Evolutionary conservation across 2,329 filamentous ascomycete species (phyloP), one percentile per base, ranked within the genome.

Genomic region (Pseudocercospora fijiensis): DNA sequence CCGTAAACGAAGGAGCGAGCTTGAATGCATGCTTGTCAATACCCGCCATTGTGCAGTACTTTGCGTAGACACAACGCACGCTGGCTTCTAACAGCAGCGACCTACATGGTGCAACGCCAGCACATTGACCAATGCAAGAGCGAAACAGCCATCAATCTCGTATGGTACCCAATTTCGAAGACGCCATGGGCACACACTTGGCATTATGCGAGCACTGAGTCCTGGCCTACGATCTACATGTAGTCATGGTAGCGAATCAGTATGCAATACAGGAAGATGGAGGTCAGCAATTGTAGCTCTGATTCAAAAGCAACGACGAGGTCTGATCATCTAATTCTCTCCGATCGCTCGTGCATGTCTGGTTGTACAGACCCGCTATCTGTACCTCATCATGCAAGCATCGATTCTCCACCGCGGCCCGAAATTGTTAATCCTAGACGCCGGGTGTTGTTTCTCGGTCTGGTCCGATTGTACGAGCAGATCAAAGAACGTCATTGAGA

Each of bases 331-430:
- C 16, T 33, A 41, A 33, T 37, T 41, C 22, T 13, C 53, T 41
- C 28, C 53, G 53, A 56, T 33, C 28, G 28, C 53, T 37, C 53
- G 53, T 37, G 53, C 53, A 41, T 10, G 30, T 16, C 18, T 53
- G 53, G 53, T 56, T 37, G 53, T 56, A 41, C 53, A 56, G 28
- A 56, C 53, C 28, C 53, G 30, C 27, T 56, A 56, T 56, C 22
- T 37, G 53, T 56, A 30, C 53, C 18, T 37, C 24, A 16, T 37
- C 24, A 16, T 37, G 28, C 18, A 30, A 41, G 53, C 53, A 37
- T 18, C 24, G 41, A 9, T 33, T 18, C 30, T 56, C 53, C 53
- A 37, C 53, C 9, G 30, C 26, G 49, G 26, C 49, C 49, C 49
- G 49, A 24, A 27, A 3, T 27, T 27, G 26, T 52, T 27, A n/a